A percentile compares a stretch with the other conserved stretches of the same genome.
Conservation (phyloP, 306 rosid genomes). For the Clitoria ternatea region DNA sequence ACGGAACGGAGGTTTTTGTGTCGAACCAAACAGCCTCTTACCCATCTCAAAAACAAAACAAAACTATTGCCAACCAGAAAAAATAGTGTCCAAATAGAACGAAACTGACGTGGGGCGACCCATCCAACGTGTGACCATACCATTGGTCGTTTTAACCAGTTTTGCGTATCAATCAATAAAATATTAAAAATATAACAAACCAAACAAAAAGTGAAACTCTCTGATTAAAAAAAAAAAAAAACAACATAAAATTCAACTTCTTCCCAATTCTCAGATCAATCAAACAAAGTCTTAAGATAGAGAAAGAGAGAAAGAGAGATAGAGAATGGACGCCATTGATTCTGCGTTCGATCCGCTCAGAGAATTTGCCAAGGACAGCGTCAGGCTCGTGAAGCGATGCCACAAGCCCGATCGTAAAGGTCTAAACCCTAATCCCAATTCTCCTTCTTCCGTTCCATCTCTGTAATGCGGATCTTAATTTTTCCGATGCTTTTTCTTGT, state of each 20-base stretch:
- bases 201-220: too few species aligned
- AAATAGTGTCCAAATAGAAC: too few species aligned
- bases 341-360: constrained; percentile 69
- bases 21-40: too few species aligned
- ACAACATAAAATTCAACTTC: not conserved
- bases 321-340: constrained; percentile 63
- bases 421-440: constrained; percentile 1
- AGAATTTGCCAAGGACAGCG: constrained; percentile 70
- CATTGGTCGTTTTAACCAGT: too few species aligned
- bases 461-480: not conserved
- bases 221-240: not conserved
- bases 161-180: too few species aligned
- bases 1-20: too few species aligned
- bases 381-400: constrained; percentile 69
- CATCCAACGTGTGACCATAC: too few species aligned
- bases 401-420: constrained; percentile 83
- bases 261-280: not conserved
- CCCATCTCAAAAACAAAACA: too few species aligned
- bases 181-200: too few species aligned
- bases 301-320: not conserved
- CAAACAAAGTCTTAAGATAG: not conserved
- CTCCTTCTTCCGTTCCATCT: not conserved
- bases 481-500: not conserved
- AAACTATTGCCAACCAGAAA: too few species aligned
- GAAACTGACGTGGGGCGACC: too few species aligned